Evolutionary conservation across 768 basidiomycete species (phyloP).

Genomic region (Russula abietina): DNA sequence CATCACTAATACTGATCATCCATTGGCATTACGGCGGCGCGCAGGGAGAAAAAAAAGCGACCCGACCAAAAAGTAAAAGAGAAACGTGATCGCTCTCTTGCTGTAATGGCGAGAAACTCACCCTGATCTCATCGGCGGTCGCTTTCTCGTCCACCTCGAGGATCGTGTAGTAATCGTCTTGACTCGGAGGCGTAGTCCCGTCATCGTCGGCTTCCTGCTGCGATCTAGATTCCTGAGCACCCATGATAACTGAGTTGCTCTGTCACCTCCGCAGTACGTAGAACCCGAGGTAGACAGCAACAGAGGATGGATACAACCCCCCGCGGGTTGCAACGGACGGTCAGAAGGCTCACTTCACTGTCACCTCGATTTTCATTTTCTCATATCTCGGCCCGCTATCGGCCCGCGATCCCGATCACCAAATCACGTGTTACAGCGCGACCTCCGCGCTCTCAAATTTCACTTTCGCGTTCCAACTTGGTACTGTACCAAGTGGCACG

Average conservation of each 20-base stretch:
- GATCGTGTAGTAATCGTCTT: slow-evolving; percentile 74
- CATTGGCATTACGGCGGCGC: background rate
- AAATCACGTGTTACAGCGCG: background rate
- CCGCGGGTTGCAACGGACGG: background rate
- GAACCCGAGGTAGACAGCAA: background rate
- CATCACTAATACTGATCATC: too few relatives aligned
- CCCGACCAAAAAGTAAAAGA: background rate
- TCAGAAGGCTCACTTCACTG: too few relatives aligned
- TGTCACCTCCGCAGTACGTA: background rate
- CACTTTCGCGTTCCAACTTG: too few relatives aligned
- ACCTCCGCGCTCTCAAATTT: too few relatives aligned
- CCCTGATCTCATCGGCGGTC: slow-evolving; percentile 86
- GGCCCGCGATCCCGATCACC: background rate
- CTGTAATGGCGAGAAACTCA: slow-evolving; percentile 27
- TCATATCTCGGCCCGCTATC: too few relatives aligned
- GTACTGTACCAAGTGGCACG: too few relatives aligned
- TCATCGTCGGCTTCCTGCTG: slow-evolving; percentile 30
- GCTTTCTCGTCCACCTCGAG: slow-evolving; percentile 78
- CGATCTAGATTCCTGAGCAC: slow-evolving; percentile 58
- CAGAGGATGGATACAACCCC: background rate
- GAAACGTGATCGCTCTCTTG: background rate
- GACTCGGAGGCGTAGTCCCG: slow-evolving; percentile 25
- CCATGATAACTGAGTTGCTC: slow-evolving; percentile 41
- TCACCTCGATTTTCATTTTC: too few relatives aligned
- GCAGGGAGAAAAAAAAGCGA: background rate